Evolutionary conservation across 176 grass and related monocot species (phyloP).

Genomic region (Musa itinerans): DNA sequence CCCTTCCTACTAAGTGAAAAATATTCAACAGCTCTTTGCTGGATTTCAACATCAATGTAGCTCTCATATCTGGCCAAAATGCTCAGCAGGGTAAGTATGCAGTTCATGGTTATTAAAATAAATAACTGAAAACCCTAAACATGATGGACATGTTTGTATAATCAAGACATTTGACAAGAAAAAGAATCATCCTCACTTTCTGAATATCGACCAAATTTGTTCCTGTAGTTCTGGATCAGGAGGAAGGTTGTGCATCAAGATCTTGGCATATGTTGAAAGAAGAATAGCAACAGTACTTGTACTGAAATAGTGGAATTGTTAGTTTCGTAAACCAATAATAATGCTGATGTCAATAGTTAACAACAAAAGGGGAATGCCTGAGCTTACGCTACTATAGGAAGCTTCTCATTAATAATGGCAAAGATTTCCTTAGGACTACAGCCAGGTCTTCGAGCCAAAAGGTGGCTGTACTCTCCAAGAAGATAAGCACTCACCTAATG

Average conservation of each 20-base stretch:
- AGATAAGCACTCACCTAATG: conserved; percentile 93
- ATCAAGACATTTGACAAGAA: conserved; percentile 9
- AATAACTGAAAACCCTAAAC: neutral
- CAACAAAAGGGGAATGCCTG: conserved; percentile 12
- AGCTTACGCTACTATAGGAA: conserved; percentile 92
- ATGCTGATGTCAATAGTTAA: neutral
- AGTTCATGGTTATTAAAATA: neutral
- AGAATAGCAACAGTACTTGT: conserved; percentile 90
- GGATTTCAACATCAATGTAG: conserved; percentile 97
- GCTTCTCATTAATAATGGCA: conserved; percentile 83
- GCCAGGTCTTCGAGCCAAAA: conserved; percentile 80
- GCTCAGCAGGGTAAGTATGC: neutral
- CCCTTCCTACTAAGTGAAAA: conserved; percentile 88
- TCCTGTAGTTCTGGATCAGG: conserved; percentile 86
- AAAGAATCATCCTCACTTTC: conserved; percentile 46
- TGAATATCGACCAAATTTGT: conserved; percentile 81
- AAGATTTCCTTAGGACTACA: conserved; percentile 98
- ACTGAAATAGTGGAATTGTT: conserved; percentile 37
- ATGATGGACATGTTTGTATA: conserved; percentile 17
- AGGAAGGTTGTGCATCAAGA: conserved; percentile 85
- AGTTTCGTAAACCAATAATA: conserved; percentile 2
- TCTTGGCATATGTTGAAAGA: conserved; percentile 91
- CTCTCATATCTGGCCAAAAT: conserved; percentile 69
- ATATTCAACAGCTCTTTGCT: conserved; percentile 97
- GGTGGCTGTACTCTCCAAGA: conserved; percentile 97